Evolutionary conservation across 164 flowering plant species (phyloP).

Genomic region (Tetracentron sinense): DNA sequence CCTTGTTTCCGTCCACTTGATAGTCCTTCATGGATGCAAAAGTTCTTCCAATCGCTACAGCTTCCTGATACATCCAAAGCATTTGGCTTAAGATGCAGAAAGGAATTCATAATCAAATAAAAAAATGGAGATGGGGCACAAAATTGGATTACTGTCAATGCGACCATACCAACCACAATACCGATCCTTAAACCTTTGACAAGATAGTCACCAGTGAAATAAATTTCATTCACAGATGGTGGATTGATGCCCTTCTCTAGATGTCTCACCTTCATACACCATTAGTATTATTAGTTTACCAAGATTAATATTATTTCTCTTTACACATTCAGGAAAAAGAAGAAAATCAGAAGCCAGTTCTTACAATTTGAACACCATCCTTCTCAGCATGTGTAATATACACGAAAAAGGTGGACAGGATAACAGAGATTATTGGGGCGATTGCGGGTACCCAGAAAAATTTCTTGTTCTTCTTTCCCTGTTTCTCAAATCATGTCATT

Average conservation of each 20-base stretch:
- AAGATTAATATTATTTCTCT: neutral
- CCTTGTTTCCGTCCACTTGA: conserved; percentile 87
- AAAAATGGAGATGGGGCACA: neutral
- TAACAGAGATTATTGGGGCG: conserved; percentile 80
- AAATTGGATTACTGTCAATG: conserved; percentile 55
- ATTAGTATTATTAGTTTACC: conserved; percentile 4
- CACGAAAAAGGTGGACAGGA: conserved; percentile 76
- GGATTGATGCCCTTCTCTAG: conserved; percentile 75
- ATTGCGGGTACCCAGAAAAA: conserved; percentile 89
- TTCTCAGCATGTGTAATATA: conserved; percentile 78
- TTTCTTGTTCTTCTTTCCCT: conserved; percentile 88
- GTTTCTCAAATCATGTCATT: conserved; percentile 19
- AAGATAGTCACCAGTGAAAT: conserved; percentile 53
- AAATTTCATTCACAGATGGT: conserved; percentile 53
- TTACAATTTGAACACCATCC: conserved; percentile 81
- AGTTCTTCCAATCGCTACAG: conserved; percentile 84
- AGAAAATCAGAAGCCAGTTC: conserved; percentile 10
- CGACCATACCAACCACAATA: conserved; percentile 77
- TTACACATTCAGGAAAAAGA: neutral
- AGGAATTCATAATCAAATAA: neutral
- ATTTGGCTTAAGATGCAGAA: neutral
- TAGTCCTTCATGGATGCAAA: conserved; percentile 89
- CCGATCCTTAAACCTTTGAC: conserved; percentile 68
- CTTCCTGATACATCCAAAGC: conserved; percentile 57
- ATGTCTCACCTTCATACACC: conserved; percentile 53